Evolutionary conservation across 306 rosid genomes (phyloP), one percentile per base, ranked within the genome.

Genomic region (Ammopiptanthus mongolicus): DNA sequence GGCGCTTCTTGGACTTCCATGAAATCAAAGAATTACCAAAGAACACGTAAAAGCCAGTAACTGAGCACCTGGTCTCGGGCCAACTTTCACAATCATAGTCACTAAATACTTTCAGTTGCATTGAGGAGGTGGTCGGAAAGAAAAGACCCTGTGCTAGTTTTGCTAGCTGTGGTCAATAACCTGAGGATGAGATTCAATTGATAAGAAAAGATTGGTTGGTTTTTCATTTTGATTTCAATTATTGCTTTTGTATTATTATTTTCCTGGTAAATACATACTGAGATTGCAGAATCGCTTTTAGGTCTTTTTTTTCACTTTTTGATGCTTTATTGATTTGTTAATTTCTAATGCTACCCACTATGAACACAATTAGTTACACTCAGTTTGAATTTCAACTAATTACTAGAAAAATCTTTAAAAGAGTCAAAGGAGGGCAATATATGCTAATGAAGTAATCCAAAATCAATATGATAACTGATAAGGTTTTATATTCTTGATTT

Each of bases 341-440:
- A 66, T 12, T 73, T 29, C 36, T 14, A 19, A 73, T 73, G 77
- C 71, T 33, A 53, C 50, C 66, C 46, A 70, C 57, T 61, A 6
- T 36, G 18, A 53, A 15, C 70, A 77, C 70, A 69, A 69, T 33
- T 4, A 37, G 5, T 5, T 7, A 4, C 47, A 3, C 61, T 5
- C 14, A 22, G 15, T 13, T 3, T 55, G n/a, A 77, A 69, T 64
- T 36, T 62, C 50, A 42, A 53, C 23, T 75, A 19, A 64, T 39
- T 64, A 7, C 39, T 10, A 9, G 17, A 9, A 28, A 68, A 39
- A 6, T n/a, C 61, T 29, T 6, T 11, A 29, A 52, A 62, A 0
- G 46, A 65, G 84, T 83, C 84, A 83, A 75, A 51, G 76, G 46
- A 37, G 46, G 42, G 73, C 18, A 29, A 31, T 71, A 18, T 8